Percentiles rank a stretch among this genome's conserved stretches.
These are phyloP conservation scores for Neodidymelliopsis sp. DNA, from an alignment of 2,329 filamentous ascomycete species.

Conservation along the genomic window DNA sequence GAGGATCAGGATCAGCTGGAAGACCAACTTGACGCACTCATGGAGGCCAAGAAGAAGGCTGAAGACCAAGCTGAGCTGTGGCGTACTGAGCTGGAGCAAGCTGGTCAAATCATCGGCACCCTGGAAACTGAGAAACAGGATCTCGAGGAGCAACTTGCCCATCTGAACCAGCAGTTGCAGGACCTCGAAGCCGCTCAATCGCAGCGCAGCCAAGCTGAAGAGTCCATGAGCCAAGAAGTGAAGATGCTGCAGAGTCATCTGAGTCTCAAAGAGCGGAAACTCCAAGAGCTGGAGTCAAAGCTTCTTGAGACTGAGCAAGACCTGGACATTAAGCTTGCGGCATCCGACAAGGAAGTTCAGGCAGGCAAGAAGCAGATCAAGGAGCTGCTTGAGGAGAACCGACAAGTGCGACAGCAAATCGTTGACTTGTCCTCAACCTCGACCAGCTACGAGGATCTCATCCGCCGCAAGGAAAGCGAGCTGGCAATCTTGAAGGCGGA, in stretches of 20 bases:
- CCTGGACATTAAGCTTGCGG: conserved; percentile 81
- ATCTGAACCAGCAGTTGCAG: conserved; percentile 74
- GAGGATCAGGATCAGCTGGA: conserved; percentile 95
- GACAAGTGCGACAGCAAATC: conserved; percentile 82
- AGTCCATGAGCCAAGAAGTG: conserved; percentile 80
- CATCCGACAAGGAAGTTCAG: conserved; percentile 80
- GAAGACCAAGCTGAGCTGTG: conserved; percentile 84
- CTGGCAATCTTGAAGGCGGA: conserved; percentile 84
- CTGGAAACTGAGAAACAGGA: conserved; percentile 87
- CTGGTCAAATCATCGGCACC: conserved; percentile 82
- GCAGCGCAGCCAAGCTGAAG: conserved; percentile 78
- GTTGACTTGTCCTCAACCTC: conserved; percentile 88
- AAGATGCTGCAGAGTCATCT: conserved; percentile 92
- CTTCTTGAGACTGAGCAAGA: conserved; percentile 88
- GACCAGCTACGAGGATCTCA: conserved; percentile 92
- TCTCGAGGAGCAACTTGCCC: conserved; percentile 70
- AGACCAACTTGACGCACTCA: conserved; percentile 87
- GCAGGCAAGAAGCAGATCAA: conserved; percentile 75
- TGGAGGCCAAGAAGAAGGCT: conserved; percentile 86
- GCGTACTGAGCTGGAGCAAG: conserved; percentile 87
- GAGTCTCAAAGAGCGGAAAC: conserved; percentile 85
- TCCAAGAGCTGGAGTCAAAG: conserved; percentile 84
- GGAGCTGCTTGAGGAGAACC: conserved; percentile 80
- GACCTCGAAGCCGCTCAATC: conserved; percentile 75
- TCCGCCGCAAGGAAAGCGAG: conserved; percentile 93